Percentiles rank a stretch among this genome's conserved stretches.
These are phyloP conservation scores for Leccinum pellstonianum DNA, from an alignment of 768 basidiomycete genomes.

Conservation along the genomic window DNA sequence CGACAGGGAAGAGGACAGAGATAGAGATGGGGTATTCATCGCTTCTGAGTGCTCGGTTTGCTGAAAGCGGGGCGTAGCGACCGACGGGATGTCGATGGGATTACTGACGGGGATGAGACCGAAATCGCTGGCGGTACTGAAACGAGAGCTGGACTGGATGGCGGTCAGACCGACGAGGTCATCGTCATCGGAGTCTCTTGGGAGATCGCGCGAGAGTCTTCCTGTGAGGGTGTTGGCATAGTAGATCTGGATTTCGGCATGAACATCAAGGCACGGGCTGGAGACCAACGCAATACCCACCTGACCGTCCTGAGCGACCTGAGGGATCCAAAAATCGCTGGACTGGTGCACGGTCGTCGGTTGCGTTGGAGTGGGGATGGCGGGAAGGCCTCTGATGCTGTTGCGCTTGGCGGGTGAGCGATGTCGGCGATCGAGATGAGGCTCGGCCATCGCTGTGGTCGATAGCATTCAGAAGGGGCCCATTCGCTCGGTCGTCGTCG, in stretches of 20 bases:
- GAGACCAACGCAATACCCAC: constrained; percentile 40
- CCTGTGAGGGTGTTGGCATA: constrained; percentile 89
- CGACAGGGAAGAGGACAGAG: background rate
- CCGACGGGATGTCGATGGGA: constrained; percentile 1
- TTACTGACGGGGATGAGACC: constrained; percentile 36
- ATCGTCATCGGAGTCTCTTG: constrained; percentile 57
- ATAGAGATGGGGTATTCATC: background rate
- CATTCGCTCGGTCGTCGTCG: constrained; percentile 5
- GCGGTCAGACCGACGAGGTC: constrained; percentile 53
- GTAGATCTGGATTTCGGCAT: constrained; percentile 61
- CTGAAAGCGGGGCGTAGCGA: background rate
- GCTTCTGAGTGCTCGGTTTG: background rate
- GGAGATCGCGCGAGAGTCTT: constrained; percentile 76
- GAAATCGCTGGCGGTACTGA: constrained; percentile 48
- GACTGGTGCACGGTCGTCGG: constrained; percentile 23
- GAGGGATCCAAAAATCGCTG: constrained; percentile 89
- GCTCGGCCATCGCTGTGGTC: constrained; percentile 20
- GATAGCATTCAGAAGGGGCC: background rate
- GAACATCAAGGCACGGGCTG: background rate
- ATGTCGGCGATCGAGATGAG: constrained; percentile 8
- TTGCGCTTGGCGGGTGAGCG: constrained; percentile 5
- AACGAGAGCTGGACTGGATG: constrained; percentile 51
- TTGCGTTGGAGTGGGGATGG: constrained; percentile 19
- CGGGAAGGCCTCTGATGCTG: constrained; percentile 32
- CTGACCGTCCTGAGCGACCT: constrained; percentile 77